Evolutionary conservation across 306 rosid genomes (phyloP).

Genomic region (Geum urbanum): DNA sequence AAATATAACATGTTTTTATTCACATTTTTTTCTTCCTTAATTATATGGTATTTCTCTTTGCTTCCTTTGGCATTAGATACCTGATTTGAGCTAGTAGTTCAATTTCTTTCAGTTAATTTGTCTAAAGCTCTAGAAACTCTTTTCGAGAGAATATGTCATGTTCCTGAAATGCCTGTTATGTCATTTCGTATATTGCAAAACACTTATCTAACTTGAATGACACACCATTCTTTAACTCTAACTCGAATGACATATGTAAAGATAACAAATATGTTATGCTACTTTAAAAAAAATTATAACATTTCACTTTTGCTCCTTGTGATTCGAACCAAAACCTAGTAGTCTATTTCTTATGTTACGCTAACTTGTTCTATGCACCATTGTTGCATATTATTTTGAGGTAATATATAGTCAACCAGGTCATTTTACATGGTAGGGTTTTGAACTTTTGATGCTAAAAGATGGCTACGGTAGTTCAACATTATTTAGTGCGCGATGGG

Average conservation of each 20-base stretch:
- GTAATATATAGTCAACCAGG: background rate
- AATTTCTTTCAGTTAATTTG: background rate
- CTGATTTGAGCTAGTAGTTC: background rate
- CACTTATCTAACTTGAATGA: too few relatives aligned
- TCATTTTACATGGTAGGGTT: background rate
- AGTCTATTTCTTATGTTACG: too few relatives aligned
- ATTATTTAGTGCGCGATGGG: background rate
- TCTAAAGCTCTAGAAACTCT: background rate
- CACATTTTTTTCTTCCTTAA: background rate
- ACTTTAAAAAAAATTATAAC: too few relatives aligned
- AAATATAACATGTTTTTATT: constrained; percentile 12
- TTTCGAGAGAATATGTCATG: rapidly evolving
- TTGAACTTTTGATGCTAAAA: background rate
- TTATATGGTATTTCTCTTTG: background rate
- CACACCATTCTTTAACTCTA: too few relatives aligned
- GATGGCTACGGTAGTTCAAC: background rate
- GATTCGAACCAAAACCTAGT: too few relatives aligned
- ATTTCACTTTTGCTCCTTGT: too few relatives aligned
- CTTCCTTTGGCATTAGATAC: constrained; percentile 14
- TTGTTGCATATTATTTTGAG: background rate
- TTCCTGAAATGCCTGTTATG: background rate
- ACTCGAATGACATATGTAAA: too few relatives aligned
- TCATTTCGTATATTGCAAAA: background rate
- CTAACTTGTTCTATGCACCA: too few relatives aligned
- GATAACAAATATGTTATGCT: too few relatives aligned